These are phyloP conservation scores for Leishmania tropica DNA, from an alignment of 208 protist species.

Conservation along the genomic window DNA sequence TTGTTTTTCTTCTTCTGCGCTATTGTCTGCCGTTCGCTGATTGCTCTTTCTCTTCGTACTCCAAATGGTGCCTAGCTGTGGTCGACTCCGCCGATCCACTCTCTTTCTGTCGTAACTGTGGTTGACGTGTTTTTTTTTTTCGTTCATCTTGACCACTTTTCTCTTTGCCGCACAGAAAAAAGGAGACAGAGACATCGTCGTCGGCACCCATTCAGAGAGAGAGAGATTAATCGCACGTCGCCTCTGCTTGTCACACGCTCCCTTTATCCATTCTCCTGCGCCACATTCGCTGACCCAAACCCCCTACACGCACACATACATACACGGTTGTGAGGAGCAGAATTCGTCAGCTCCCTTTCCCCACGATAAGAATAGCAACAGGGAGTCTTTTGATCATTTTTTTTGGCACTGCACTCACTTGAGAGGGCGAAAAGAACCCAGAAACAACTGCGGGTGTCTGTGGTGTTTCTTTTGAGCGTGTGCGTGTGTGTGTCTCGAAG, in stretches of 20 bases:
- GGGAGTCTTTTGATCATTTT: too few species aligned
- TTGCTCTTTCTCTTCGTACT: not conserved
- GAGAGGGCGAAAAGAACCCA: not conserved
- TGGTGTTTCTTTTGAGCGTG: not conserved
- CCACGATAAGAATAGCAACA: too few species aligned
- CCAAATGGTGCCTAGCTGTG: not conserved
- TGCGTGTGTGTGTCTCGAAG: not conserved
- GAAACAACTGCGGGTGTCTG: not conserved
- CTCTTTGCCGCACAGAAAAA: not conserved
- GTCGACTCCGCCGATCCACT: not conserved
- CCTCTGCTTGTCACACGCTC: not conserved
- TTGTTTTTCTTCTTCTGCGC: not conserved
- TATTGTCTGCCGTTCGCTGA: not conserved
- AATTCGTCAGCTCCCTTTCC: not conserved
- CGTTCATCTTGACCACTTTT: not conserved
- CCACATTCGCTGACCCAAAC: not conserved
- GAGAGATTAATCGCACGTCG: not conserved
- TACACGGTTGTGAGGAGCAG: not conserved
- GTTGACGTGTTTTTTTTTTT: not conserved
- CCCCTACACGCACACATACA: not conserved
- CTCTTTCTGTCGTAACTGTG: not conserved
- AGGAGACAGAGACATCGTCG: not conserved
- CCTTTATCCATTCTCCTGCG: not conserved
- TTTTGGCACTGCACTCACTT: not conserved
- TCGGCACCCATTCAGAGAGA: not conserved